Base-by-base conservation (phyloP, 1,284 basidiomycete species). In the Papiliotrema fonsecae region DNA sequence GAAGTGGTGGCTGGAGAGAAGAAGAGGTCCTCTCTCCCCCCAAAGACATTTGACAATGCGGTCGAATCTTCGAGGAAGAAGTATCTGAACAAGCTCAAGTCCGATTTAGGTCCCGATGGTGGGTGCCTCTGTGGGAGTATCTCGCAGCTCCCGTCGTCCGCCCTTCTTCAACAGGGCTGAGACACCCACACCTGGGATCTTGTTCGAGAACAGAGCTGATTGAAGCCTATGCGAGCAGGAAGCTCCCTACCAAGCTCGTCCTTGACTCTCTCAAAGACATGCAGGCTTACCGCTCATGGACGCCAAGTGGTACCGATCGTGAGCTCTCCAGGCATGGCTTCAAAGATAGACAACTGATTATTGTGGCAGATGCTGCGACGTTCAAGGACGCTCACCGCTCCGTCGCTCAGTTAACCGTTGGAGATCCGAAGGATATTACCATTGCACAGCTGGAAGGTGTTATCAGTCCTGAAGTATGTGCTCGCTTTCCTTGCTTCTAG, bases 401-500 rank as follows among this genome's bases (percentile, higher is more conserved):
- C 24, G 22, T 45, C 36, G 41, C 43, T 18, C 46, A 51, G n/a
- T 41, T 57, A 21, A 44, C 50, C 42, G 49, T 42, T 45, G 50
- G 1, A 46, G 42, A 41, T 5, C 54, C 51, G 30, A 50, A 50
- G 4, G 10, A 11, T 2, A 27, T 68, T 25, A 59, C 49, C 3
- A 31, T 68, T 31, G 50, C 45, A 2, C 58, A 68, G 34, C 56
- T 68, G 30, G 59, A 64, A 39, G 14, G 36, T 7, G 59, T 65
- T 2, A 42, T 65, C 10, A 53, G 56, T 24, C 51, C 57, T 11
- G 64, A 64, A 42, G 64, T 64, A 43, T 47, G 61, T 46, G 13
- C 19, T 40, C 27, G 10, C 18, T 24, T 24, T 39, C 25, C n/a
- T n/a, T n/a, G n/a, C n/a, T n/a, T n/a, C n/a, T n/a, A n/a, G n/a